Conservation (phyloP, 2,329 filamentous ascomycete genomes). For the Dactylellina haptotyla region DNA sequence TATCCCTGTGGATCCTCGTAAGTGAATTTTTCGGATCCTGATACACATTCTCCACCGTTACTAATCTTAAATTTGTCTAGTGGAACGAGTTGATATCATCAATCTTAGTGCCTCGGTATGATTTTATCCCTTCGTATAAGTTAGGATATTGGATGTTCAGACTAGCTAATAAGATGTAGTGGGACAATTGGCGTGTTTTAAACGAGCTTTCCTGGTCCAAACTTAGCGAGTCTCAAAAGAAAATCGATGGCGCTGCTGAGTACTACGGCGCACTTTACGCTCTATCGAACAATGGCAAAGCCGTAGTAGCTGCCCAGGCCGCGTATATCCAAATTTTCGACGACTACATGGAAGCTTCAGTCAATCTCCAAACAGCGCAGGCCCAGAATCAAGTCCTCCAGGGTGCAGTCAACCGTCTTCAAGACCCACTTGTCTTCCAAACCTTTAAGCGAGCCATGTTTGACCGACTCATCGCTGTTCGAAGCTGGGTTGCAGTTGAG, state of each 20-base stretch:
- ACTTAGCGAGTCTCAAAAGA: slow-evolving; percentile 27
- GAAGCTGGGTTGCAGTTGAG: slow-evolving; percentile 51
- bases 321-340: slow-evolving; percentile 48
- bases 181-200: slow-evolving; percentile 48
- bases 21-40: neutral
- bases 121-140: neutral
- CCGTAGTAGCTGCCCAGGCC: slow-evolving; percentile 36
- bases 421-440: slow-evolving; percentile 38
- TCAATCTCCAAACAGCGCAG: slow-evolving; percentile 39
- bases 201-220: slow-evolving; percentile 45
- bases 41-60: neutral
- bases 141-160: neutral
- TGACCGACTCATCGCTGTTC: slow-evolving; percentile 49
- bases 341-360: slow-evolving; percentile 48
- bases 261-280: slow-evolving; percentile 42
- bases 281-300: slow-evolving; percentile 46
- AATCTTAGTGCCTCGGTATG: slow-evolving; percentile 39
- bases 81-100: slow-evolving; percentile 36
- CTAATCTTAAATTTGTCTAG: slow-evolving; percentile 4
- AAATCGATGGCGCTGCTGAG: slow-evolving; percentile 40
- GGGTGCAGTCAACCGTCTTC: slow-evolving; percentile 29
- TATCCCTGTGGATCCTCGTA: slow-evolving; percentile 28
- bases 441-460: slow-evolving; percentile 53
- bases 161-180: slow-evolving; percentile 16
- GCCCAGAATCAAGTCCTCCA: slow-evolving; percentile 38